Base-by-base conservation (phyloP, 306 rosid species). In the Cucumis cinereus region DNA sequence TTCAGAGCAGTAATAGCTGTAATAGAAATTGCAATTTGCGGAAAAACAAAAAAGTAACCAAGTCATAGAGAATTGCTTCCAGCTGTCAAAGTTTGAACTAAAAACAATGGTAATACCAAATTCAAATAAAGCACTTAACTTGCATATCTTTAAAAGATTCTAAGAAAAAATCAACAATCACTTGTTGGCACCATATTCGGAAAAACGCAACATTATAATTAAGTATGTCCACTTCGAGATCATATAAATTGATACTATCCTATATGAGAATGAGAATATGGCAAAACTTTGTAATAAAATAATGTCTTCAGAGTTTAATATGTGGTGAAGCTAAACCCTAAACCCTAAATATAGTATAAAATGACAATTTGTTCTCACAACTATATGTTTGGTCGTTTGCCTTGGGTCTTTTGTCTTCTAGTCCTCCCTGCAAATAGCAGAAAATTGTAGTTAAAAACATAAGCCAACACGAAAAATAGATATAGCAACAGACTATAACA, bases 391-490 rank as follows among this genome's bases (percentile, higher is more conserved):
- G 57, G 24, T 70, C 38, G 23, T 47, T 69, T 23, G 20, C 56
- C 23, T 36, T 20, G 5, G 50, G 1, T 11, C 19, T 40, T 20
- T 3, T 68, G 17, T 68, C 56, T 43, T 43, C 58, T 70, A 70
- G 75, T 70, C 75, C 58, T 70, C 75, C 75, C 75, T 70, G 75
- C 40, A 47, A 43, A 70, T 3, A 70, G 13, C 23, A 70, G 4
- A 69, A 13, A 36, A 43, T 41, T 7, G 74, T 43, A 23, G 36
- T 26, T 13, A 28, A 68, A 68, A 68, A 67, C 53, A 67, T 9
- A 41, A 38, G 22, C 6, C 14, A n/a, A 67, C n/a, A 5, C 8
- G 9, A 40, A 20, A 66, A 20, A 12, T 7, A 38, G n/a, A 60
- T 26, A 26, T 14, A 26, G 13, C 16, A 10, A 36, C 1, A 26